Conservation (phyloP, 177 flowering plant genomes). For the Vitis hybrid region DNA sequence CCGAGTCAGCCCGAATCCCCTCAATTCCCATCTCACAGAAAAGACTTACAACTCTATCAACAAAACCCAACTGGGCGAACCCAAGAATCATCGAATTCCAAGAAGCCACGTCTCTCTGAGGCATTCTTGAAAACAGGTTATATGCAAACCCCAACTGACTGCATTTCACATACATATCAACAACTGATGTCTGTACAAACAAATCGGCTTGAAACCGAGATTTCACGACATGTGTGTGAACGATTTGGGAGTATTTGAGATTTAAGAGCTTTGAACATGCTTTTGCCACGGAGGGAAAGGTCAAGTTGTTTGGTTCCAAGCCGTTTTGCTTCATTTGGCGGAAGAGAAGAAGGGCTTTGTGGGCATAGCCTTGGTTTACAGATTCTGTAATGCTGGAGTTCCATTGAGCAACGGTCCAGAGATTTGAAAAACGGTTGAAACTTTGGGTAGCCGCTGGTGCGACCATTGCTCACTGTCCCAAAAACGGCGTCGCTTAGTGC, state of each 20-base stretch:
- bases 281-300: constrained; percentile 59
- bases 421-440: constrained; percentile 18
- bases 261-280: constrained; percentile 51
- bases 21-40: constrained; percentile 41
- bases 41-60: constrained; percentile 25
- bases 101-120: constrained; percentile 46
- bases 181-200: constrained; percentile 52
- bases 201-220: constrained; percentile 41
- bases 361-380: constrained; percentile 26
- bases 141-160: constrained; percentile 27
- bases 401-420: constrained; percentile 30
- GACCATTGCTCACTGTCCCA: too few relatives aligned
- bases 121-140: constrained; percentile 51
- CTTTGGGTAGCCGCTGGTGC: too few relatives aligned
- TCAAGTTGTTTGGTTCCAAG: constrained; percentile 45
- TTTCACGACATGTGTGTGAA: constrained; percentile 61
- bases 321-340: constrained; percentile 51
- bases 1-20: constrained; percentile 41
- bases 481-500: too few relatives aligned
- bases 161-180: constrained; percentile 55
- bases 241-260: constrained; percentile 25
- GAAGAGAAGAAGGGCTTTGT: constrained; percentile 45
- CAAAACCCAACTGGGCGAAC: constrained; percentile 34
- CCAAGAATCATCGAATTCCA: constrained; percentile 67
- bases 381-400: constrained; percentile 46